Evolutionary conservation across 1,284 basidiomycete genomes (phyloP).

Genomic region (Cystobasidium slooffiae): DNA sequence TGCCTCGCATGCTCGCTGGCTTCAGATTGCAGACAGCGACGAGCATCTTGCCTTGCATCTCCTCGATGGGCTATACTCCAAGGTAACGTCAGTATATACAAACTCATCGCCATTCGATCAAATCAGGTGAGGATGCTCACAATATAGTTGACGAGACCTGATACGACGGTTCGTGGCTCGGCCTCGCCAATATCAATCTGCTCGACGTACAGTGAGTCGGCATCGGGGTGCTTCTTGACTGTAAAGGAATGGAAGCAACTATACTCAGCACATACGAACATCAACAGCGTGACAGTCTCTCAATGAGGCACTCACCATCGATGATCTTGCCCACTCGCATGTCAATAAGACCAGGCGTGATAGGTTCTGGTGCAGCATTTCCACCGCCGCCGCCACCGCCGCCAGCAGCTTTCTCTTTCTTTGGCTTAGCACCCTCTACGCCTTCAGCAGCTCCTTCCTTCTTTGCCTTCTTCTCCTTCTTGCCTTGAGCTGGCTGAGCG

Average conservation of each 20-base stretch:
- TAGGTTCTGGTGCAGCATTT: slow-evolving; percentile 51
- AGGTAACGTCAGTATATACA: not conserved
- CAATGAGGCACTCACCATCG: slow-evolving; percentile 66
- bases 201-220: slow-evolving; percentile 76
- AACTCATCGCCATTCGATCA: too few species aligned
- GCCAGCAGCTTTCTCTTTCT: slow-evolving; percentile 58
- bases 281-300: not conserved
- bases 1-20: slow-evolving; percentile 90
- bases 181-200: slow-evolving; percentile 93
- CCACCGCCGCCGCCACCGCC: slow-evolving; percentile 56
- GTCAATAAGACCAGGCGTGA: slow-evolving; percentile 69
- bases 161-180: slow-evolving; percentile 90
- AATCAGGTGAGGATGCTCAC: slow-evolving; percentile 63
- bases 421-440: slow-evolving; percentile 52
- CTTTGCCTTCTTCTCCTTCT: slow-evolving; percentile 59
- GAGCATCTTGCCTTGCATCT: slow-evolving; percentile 79
- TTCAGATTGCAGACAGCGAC: slow-evolving; percentile 93
- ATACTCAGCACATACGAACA: not conserved
- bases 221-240: slow-evolving; percentile 94
- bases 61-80: not conserved
- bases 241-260: not conserved
- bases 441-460: slow-evolving; percentile 52
- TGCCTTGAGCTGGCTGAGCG: slow-evolving; percentile 46
- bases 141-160: slow-evolving; percentile 91
- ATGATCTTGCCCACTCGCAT: slow-evolving; percentile 80